A percentile compares a stretch with the other conserved stretches of the same genome.
Evolutionary conservation across 441 rosid genomes (phyloP).

Genomic region (Pelargonium fulgidum): DNA sequence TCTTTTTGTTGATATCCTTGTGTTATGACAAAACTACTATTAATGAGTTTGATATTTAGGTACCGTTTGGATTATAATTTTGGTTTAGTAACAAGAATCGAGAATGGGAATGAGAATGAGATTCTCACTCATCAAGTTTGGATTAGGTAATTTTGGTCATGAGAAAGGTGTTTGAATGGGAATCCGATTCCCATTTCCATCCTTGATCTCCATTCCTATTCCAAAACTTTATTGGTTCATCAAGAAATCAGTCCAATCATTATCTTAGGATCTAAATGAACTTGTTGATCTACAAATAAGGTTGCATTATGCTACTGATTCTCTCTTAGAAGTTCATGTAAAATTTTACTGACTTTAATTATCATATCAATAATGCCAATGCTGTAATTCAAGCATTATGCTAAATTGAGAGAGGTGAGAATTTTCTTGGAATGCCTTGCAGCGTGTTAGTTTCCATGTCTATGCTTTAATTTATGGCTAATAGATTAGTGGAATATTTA

Average conservation of each 20-base stretch:
- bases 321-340: not conserved
- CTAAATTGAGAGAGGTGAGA: not conserved
- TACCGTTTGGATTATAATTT: too few relatives aligned
- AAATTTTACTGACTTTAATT: not conserved
- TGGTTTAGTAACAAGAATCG: too few relatives aligned
- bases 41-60: not conserved
- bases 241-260: not conserved
- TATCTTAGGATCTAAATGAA: not conserved
- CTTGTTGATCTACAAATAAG: not conserved
- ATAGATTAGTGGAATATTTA: constrained; percentile 4
- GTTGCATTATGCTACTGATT: not conserved
- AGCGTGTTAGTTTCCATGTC: not conserved
- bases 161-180: too few relatives aligned
- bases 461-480: not conserved
- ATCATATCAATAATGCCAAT: not conserved
- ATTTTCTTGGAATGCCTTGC: not conserved
- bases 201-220: too few relatives aligned
- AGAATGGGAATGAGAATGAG: too few relatives aligned
- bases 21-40: not conserved
- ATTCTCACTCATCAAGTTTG: too few relatives aligned
- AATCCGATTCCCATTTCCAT: too few relatives aligned
- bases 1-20: constrained; percentile 19
- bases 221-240: not conserved
- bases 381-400: not conserved
- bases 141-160: too few relatives aligned